Conservation (phyloP, 306 rosid genomes). For the Vicia villosa region DNA sequence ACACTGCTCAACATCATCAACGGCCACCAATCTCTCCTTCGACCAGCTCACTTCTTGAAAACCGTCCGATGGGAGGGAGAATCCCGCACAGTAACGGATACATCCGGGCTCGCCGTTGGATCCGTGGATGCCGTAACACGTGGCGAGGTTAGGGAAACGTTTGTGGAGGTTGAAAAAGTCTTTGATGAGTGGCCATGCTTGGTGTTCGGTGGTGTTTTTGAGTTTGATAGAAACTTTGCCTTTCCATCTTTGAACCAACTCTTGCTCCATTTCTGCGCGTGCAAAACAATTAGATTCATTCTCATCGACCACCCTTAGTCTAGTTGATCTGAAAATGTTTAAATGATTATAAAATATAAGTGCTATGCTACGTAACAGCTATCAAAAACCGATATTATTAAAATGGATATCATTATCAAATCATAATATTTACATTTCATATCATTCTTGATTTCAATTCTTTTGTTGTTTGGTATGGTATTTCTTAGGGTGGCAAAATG, state of each 20-base stretch:
- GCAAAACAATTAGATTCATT: not conserved
- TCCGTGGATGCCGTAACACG: conserved; percentile 58
- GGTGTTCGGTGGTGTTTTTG: conserved; percentile 28
- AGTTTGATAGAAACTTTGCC: conserved; percentile 44
- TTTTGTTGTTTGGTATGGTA: too few relatives aligned
- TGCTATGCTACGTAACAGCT: too few relatives aligned
- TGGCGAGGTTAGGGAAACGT: conserved; percentile 49
- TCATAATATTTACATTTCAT: too few relatives aligned
- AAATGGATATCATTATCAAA: too few relatives aligned
- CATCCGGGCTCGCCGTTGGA: conserved; percentile 57
- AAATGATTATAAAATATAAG: too few relatives aligned
- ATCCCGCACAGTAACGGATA: conserved; percentile 60
- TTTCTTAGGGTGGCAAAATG: too few relatives aligned
- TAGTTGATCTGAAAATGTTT: too few relatives aligned
- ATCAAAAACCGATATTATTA: too few relatives aligned
- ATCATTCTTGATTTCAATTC: too few relatives aligned
- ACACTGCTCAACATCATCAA: conserved; percentile 40
- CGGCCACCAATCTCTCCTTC: conserved; percentile 55
- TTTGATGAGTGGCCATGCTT: conserved; percentile 53
- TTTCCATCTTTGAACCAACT: conserved; percentile 43
- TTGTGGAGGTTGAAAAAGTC: conserved; percentile 75
- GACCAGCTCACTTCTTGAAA: conserved; percentile 46
- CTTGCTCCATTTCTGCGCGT: conserved; percentile 21
- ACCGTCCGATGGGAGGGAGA: conserved; percentile 48
- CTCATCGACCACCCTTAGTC: not conserved